Percentiles rank a stretch among this genome's conserved stretches.
These are phyloP conservation scores for Lachnellula occidentalis DNA, from an alignment of 2,329 filamentous ascomycete species.

Conservation along the genomic window DNA sequence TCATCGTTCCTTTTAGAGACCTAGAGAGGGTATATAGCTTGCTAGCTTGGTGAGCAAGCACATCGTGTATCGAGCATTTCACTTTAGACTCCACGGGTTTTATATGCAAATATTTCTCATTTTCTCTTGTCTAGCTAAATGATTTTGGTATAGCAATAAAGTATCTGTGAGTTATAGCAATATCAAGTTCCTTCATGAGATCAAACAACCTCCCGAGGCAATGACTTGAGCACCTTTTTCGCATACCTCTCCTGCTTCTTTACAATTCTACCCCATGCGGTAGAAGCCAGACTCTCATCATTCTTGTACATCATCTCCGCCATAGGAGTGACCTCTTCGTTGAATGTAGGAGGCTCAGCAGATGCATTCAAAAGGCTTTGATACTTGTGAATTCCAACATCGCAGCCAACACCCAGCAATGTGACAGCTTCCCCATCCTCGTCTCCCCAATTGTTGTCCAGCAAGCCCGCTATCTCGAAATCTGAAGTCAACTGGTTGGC, in stretches of 20 bases:
- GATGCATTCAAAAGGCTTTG: slow-evolving; percentile 8
- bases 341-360: not conserved
- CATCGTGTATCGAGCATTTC: too few relatives aligned
- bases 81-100: too few relatives aligned
- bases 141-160: not conserved
- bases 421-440: slow-evolving; percentile 9
- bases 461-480: slow-evolving; percentile 3
- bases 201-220: slow-evolving; percentile 2
- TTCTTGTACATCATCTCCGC: not conserved
- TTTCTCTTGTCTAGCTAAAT: not conserved
- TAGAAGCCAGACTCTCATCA: not conserved
- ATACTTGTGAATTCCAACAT: slow-evolving; percentile 19
- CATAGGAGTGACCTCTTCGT: slow-evolving; percentile 9
- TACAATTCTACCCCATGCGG: slow-evolving; percentile 19
- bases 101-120: not conserved
- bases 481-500: slow-evolving; percentile 9
- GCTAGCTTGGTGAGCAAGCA: too few relatives aligned
- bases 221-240: slow-evolving; percentile 17
- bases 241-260: slow-evolving; percentile 20
- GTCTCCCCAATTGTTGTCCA: slow-evolving; percentile 16
- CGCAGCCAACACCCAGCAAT: slow-evolving; percentile 17
- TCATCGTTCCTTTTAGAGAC: too few relatives aligned
- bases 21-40: too few relatives aligned
- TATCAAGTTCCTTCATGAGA: not conserved
- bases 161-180: not conserved